Evolutionary conservation across 2,329 filamentous ascomycete species (phyloP).

Genomic region (Claviceps sorghi): DNA sequence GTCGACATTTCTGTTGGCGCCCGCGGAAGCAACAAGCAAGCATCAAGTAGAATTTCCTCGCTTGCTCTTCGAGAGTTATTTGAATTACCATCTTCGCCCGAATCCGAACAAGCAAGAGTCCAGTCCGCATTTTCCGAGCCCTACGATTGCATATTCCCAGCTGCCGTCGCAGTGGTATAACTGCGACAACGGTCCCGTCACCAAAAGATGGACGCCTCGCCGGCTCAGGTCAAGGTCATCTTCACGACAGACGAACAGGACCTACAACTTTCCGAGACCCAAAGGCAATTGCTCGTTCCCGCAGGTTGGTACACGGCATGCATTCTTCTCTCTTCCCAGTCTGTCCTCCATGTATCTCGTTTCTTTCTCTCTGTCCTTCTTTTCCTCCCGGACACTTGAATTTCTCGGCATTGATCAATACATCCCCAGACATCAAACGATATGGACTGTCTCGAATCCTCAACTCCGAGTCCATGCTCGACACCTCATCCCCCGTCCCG

Average conservation of each 20-base stretch:
- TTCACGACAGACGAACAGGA: slow-evolving; percentile 51
- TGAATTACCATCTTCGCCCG: background rate
- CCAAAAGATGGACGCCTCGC: slow-evolving; percentile 22
- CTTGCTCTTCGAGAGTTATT: background rate
- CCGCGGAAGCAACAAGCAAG: background rate
- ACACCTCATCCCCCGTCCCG: slow-evolving; percentile 50
- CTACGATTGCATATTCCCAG: background rate
- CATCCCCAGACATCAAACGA: slow-evolving; percentile 43
- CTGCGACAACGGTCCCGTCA: background rate
- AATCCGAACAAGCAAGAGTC: background rate
- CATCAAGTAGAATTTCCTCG: background rate
- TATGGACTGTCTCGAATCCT: slow-evolving; percentile 57
- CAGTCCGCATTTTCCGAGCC: background rate
- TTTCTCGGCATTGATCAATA: background rate
- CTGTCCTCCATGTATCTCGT: background rate
- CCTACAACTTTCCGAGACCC: slow-evolving; percentile 47
- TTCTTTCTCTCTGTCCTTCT: background rate
- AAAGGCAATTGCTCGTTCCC: slow-evolving; percentile 47
- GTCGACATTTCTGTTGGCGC: background rate
- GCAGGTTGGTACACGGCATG: slow-evolving; percentile 27
- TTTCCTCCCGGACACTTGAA: background rate
- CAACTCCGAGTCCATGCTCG: slow-evolving; percentile 58
- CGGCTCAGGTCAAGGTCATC: slow-evolving; percentile 48
- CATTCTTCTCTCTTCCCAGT: background rate
- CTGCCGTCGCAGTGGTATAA: background rate